Evolutionary conservation across 352 stramenopile species (phyloP).

Genomic region (Globisporangium perplexum): DNA sequence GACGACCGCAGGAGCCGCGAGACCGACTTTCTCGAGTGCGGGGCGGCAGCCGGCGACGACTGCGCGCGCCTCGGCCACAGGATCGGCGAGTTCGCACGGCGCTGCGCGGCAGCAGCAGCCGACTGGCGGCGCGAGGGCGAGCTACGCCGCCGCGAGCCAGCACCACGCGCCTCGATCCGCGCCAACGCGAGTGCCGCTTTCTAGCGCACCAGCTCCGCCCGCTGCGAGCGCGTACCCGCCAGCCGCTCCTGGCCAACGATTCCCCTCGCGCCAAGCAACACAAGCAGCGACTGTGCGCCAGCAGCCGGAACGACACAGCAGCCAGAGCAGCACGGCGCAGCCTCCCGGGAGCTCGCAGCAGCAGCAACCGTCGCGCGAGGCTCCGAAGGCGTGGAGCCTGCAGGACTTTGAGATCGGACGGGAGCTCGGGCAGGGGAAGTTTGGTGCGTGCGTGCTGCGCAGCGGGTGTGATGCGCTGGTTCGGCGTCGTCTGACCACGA

Average conservation of each 20-base stretch:
- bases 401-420: constrained; percentile 85
- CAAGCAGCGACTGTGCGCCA: background rate
- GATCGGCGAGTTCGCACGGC: background rate
- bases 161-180: background rate
- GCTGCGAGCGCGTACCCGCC: constrained; percentile 10
- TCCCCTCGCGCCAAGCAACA: constrained; percentile 17
- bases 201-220: background rate
- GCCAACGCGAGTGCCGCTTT: background rate
- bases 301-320: background rate
- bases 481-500: too few species aligned
- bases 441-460: constrained; percentile 34
- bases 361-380: constrained; percentile 13
- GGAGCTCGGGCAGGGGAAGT: constrained; percentile 82
- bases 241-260: constrained; percentile 18
- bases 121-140: background rate
- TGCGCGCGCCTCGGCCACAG: background rate
- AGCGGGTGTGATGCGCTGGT: too few species aligned
- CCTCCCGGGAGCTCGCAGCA: constrained; percentile 8
- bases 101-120: background rate
- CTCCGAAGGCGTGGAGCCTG: constrained; percentile 67
- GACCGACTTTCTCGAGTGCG: background rate
- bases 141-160: background rate
- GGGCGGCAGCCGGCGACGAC: background rate
- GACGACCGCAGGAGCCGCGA: background rate
- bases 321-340: background rate